Percentiles rank a stretch among this genome's conserved stretches.
These are phyloP conservation scores for Penicillium verrucosum DNA, from an alignment of 2,329 filamentous ascomycete genomes.

Conservation along the genomic window DNA sequence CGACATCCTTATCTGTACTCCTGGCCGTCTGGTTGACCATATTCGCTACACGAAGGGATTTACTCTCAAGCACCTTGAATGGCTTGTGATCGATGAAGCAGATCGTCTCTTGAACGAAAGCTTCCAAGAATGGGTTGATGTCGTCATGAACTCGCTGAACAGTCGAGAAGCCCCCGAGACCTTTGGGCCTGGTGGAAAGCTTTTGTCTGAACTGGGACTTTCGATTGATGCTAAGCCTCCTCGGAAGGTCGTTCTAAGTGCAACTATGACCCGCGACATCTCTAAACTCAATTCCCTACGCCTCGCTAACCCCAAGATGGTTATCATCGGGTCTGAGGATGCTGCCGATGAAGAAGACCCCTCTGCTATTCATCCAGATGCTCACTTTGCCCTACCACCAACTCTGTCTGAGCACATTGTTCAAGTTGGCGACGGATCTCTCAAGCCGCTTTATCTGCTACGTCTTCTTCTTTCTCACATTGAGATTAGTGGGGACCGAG, in stretches of 20 bases:
- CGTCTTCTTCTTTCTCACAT: constrained; percentile 60
- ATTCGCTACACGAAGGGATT: constrained; percentile 81
- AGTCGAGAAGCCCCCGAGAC: constrained; percentile 51
- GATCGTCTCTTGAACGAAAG: constrained; percentile 88
- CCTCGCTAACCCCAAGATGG: constrained; percentile 68
- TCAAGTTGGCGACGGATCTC: constrained; percentile 63
- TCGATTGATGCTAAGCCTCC: constrained; percentile 47
- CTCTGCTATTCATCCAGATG: constrained; percentile 23
- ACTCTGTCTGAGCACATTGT: constrained; percentile 64
- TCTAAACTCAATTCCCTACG: constrained; percentile 72
- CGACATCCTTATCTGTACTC: constrained; percentile 87
- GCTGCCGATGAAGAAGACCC: constrained; percentile 19
- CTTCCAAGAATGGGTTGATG: constrained; percentile 84
- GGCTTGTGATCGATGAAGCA: constrained; percentile 91
- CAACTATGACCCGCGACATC: constrained; percentile 85
- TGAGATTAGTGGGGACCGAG: constrained; percentile 21
- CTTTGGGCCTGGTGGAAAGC: constrained; percentile 42
- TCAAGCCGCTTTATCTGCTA: constrained; percentile 83
- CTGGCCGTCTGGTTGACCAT: constrained; percentile 88
- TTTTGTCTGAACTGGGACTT: constrained; percentile 37
- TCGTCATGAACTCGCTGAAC: constrained; percentile 61
- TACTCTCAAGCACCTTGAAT: constrained; percentile 70
- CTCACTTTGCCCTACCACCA: constrained; percentile 59
- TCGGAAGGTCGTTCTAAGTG: constrained; percentile 82
- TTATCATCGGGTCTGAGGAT: constrained; percentile 64